Percentiles rank a stretch among this genome's conserved stretches.
Evolutionary conservation across 1,284 basidiomycete species (phyloP).

Genomic region (Malassezia sp.): DNA sequence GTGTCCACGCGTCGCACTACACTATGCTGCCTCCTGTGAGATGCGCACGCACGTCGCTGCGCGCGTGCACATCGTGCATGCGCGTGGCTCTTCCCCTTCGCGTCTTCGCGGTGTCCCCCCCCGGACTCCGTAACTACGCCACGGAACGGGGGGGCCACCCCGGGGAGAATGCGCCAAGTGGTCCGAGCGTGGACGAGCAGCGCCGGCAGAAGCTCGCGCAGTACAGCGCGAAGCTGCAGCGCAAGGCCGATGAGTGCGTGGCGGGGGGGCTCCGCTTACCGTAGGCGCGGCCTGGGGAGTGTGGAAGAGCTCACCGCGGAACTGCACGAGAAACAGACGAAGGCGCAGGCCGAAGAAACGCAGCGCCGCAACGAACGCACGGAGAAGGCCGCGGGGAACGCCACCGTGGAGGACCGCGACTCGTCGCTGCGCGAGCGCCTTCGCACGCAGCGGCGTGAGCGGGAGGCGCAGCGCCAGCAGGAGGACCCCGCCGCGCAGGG

Average conservation of each 20-base stretch:
- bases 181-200: conserved; percentile 17
- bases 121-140: no score
- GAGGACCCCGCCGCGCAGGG: conserved; percentile 17
- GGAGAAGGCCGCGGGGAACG: conserved; percentile 11
- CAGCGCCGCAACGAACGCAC: conserved; percentile 19
- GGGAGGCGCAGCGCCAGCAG: conserved; percentile 2
- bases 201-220: conserved; percentile 30
- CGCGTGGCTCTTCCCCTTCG: no score
- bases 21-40: no score
- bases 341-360: conserved; percentile 22
- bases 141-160: no score
- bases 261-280: background rate
- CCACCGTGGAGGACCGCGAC: conserved; percentile 8
- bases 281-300: conserved; percentile 18
- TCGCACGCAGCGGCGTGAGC: background rate
- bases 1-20: no score
- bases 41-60: no score
- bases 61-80: no score
- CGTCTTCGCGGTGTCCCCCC: no score
- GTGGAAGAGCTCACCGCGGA: conserved; percentile 27
- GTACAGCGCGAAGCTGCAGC: conserved; percentile 33
- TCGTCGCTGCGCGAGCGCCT: conserved; percentile 8
- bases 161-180: no score
- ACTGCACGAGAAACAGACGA: conserved; percentile 18
- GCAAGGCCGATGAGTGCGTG: conserved; percentile 27